A percentile compares a stretch with the other conserved stretches of the same genome.
Evolutionary conservation across 1,139 yeast genomes (phyloP).

Genomic region (Candida sp.): DNA sequence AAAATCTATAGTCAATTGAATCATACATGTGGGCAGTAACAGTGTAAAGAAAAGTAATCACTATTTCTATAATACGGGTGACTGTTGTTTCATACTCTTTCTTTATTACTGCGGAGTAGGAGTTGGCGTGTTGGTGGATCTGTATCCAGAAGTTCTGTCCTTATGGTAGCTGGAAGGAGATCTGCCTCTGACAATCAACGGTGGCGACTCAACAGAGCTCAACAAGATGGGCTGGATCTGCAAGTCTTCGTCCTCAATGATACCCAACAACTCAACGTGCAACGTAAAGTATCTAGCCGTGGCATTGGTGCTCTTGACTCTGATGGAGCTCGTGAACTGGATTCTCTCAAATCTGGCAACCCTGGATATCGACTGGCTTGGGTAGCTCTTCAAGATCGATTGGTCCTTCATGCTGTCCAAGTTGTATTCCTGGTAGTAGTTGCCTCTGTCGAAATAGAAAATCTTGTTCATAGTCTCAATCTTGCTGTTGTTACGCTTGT

Average conservation of each 20-base stretch:
- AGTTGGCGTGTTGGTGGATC: slow-evolving; percentile 18
- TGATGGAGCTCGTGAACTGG: slow-evolving; percentile 66
- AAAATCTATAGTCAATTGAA: background rate
- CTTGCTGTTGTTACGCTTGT: slow-evolving; percentile 47
- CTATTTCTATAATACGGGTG: background rate
- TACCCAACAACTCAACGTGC: slow-evolving; percentile 58
- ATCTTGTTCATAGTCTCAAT: slow-evolving; percentile 27
- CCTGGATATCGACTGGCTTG: slow-evolving; percentile 53
- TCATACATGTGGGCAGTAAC: background rate
- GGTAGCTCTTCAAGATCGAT: slow-evolving; percentile 46
- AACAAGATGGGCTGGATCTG: slow-evolving; percentile 45
- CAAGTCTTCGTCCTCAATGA: slow-evolving; percentile 42
- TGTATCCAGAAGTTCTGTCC: slow-evolving; percentile 43
- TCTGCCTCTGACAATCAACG: slow-evolving; percentile 68
- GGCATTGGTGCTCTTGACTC: slow-evolving; percentile 52
- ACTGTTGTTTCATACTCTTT: background rate
- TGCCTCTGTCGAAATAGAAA: slow-evolving; percentile 47
- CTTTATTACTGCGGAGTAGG: slow-evolving; percentile 6
- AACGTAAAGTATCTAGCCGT: slow-evolving; percentile 55
- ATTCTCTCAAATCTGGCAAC: slow-evolving; percentile 73
- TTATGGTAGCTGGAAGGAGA: slow-evolving; percentile 67
- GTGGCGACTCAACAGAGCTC: slow-evolving; percentile 58
- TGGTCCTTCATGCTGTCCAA: slow-evolving; percentile 32
- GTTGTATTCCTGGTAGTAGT: slow-evolving; percentile 34
- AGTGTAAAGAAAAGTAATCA: background rate